Conservation (phyloP, 2,329 filamentous ascomycete species). For the Claviceps fusiformis region DNA sequence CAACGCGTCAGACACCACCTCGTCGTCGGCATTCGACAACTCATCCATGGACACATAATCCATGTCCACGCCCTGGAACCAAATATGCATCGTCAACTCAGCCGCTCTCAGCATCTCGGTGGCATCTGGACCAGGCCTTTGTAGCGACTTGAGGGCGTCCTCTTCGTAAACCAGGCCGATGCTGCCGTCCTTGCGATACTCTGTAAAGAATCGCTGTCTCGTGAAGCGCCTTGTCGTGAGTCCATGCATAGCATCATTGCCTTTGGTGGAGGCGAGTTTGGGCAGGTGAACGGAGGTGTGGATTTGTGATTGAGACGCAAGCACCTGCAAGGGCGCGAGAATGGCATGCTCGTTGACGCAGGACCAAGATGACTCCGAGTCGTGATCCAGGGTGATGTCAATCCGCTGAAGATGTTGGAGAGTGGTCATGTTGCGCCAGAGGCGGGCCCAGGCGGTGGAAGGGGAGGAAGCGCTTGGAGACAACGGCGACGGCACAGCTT, state of each 20-base stretch:
- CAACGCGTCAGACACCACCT: neutral
- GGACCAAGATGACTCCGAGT: constrained; percentile 5
- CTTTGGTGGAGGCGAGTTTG: neutral
- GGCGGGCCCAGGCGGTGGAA: neutral
- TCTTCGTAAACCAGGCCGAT: constrained; percentile 6
- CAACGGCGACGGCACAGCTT: neutral
- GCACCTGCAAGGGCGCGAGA: neutral
- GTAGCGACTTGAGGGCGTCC: constrained; percentile 3
- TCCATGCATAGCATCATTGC: neutral
- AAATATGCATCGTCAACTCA: constrained; percentile 5
- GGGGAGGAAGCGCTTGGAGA: neutral
- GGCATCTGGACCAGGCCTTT: neutral
- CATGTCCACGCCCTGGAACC: constrained; percentile 5
- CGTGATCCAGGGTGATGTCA: constrained; percentile 4
- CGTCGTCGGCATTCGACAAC: neutral
- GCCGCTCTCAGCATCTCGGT: constrained; percentile 1
- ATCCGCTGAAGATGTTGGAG: constrained; percentile 1
- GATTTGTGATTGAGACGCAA: neutral
- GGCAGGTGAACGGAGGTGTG: constrained; percentile 1
- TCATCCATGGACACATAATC: constrained; percentile 3
- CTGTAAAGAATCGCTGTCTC: constrained; percentile 4
- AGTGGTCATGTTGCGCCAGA: constrained; percentile 1
- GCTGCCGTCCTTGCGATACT: constrained; percentile 4
- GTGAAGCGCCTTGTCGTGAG: neutral
- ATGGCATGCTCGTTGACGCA: constrained; percentile 3